Evolutionary conservation across 164 flowering plant genomes (phyloP).

Genomic region (Vitis cinerea): DNA sequence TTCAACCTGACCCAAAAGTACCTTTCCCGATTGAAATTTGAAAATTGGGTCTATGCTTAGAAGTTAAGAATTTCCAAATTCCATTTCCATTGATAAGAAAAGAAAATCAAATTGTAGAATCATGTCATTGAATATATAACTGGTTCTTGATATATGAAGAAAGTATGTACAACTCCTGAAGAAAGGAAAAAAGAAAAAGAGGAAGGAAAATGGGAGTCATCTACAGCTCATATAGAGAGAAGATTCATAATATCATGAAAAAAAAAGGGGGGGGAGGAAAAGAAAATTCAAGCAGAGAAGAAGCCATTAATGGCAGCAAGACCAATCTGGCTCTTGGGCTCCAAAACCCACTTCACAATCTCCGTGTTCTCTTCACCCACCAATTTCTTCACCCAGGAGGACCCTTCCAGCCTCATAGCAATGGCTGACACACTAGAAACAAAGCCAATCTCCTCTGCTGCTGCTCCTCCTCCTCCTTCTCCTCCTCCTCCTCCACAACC

Average conservation of each 20-base stretch:
- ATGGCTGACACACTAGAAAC: constrained; percentile 19
- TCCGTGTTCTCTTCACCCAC: constrained; percentile 15
- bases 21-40: no score
- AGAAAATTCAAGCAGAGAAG: constrained; percentile 57
- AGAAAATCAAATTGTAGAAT: no score
- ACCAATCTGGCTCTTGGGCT: constrained; percentile 47
- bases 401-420: constrained; percentile 10
- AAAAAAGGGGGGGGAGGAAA: background rate
- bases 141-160: no score
- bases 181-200: background rate
- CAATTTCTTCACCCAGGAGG: constrained; percentile 5
- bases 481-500: background rate
- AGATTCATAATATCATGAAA: no score
- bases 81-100: no score
- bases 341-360: constrained; percentile 20
- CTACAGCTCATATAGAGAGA: no score
- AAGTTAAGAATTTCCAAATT: no score
- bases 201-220: background rate
- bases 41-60: no score
- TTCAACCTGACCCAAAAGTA: no score
- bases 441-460: constrained; percentile 7
- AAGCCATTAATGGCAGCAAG: constrained; percentile 51
- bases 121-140: no score
- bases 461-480: constrained; percentile 2
- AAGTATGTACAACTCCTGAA: background rate